Evolutionary conservation across 306 rosid genomes (phyloP), one percentile per base, ranked within the genome.

Genomic region (Delonix regia): DNA sequence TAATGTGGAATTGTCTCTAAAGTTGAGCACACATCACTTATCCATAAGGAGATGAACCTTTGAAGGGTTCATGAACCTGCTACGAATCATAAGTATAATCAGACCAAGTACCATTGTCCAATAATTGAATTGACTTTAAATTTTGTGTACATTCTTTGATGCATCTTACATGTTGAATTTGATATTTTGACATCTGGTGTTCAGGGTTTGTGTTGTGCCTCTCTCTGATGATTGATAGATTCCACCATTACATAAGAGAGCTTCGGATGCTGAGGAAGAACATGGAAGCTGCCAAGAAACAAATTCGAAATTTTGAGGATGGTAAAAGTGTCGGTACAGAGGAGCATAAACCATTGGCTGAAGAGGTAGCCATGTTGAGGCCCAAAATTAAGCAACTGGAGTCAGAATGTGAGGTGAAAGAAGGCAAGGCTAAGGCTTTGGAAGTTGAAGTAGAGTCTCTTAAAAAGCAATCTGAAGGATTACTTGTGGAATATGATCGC

Each of bases 161-260:
- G 36, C 11, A 2, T 48, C 9, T 48, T 48, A 16, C 19, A 39
- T 9, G 78, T 41, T n/a, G 33, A 75, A 44, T 56, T 69, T 69
- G 69, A 45, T 78, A 28, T 25, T 52, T 77, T 53, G 12, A 47
- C 38, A 21, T 34, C 15, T 1, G 72, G 30, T 60, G 61, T 73
- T 36, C 92, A 94, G 99, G 99, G 69, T 94, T 89, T 72, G n/a
- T 86, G 64, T 69, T 94, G 71, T 94, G 91, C 85, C 97, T 94
- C 10, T 78, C 92, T 16, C 80, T 94, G 78, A 86, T 94, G 82
- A 81, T 92, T 49, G 97, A 94, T 81, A 89, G 99, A 78, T 75
- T 92, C 66, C 97, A 94, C 83, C 81, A 89, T 72, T 94, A 88
- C 89, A 94, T 94, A 5, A 86, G 99, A 85, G 97, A 94, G 80